Conservation (phyloP, 2,329 filamentous ascomycete species). For the Ophiostoma himal-ulmi region DNA sequence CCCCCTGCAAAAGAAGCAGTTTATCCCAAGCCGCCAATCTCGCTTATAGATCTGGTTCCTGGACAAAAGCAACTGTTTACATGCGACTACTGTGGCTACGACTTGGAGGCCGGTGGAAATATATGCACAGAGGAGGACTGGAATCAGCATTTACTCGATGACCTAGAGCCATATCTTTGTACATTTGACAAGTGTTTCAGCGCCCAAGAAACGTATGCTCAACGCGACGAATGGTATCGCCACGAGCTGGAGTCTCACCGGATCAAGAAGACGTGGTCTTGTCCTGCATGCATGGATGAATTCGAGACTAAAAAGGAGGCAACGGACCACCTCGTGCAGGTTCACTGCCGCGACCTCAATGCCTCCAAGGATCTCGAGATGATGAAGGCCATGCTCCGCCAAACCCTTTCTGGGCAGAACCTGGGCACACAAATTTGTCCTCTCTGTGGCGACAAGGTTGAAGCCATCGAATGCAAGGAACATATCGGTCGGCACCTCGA, state of each 20-base stretch:
- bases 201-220: slow-evolving; percentile 23
- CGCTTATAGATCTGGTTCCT: slow-evolving; percentile 15
- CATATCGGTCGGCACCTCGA: slow-evolving; percentile 24
- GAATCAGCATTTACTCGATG: slow-evolving; percentile 23
- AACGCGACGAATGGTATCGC: slow-evolving; percentile 25
- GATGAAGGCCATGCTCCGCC: slow-evolving; percentile 17
- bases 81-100: slow-evolving; percentile 25
- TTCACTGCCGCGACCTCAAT: slow-evolving; percentile 18
- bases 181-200: slow-evolving; percentile 26
- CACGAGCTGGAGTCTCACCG: slow-evolving; percentile 25
- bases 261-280: slow-evolving; percentile 21
- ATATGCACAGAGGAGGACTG: slow-evolving; percentile 23
- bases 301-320: slow-evolving; percentile 23
- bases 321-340: slow-evolving; percentile 18
- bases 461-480: slow-evolving; percentile 20
- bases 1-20: slow-evolving; percentile 10
- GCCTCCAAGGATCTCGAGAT: slow-evolving; percentile 18
- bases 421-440: slow-evolving; percentile 22
- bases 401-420: not conserved
- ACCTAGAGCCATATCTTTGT: slow-evolving; percentile 26
- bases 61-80: slow-evolving; percentile 22
- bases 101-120: slow-evolving; percentile 22
- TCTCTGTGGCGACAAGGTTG: slow-evolving; percentile 21
- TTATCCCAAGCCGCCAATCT: slow-evolving; percentile 20
- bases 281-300: slow-evolving; percentile 24